Evolutionary conservation across 495 filamentous ascomycete species (phyloP).

Genomic region (Aspergillus baeticus): DNA sequence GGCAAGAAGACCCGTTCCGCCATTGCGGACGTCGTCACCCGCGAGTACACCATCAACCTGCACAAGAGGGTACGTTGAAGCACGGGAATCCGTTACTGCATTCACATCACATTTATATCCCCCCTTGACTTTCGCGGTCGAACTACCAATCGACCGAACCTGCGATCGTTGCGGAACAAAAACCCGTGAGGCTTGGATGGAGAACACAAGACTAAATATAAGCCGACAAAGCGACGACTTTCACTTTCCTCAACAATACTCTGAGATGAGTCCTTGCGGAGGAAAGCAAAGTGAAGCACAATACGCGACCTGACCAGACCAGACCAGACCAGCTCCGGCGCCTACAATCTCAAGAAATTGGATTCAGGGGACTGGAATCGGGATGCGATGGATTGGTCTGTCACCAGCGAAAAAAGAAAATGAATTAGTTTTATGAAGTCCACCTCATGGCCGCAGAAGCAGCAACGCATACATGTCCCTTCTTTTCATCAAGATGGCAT

Average conservation of each 20-base stretch:
- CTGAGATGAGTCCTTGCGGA: background rate
- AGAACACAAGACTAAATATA: slow-evolving; percentile 19
- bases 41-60: slow-evolving; percentile 99
- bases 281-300: slow-evolving; percentile 1
- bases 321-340: background rate
- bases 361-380: background rate
- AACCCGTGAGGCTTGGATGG: slow-evolving; percentile 24
- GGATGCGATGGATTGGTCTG: background rate
- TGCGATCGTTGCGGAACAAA: slow-evolving; percentile 15
- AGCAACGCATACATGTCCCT: slow-evolving; percentile 24
- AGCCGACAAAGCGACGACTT: background rate
- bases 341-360: background rate
- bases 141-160: background rate
- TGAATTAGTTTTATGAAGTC: slow-evolving; percentile 72
- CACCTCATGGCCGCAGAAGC: slow-evolving; percentile 51
- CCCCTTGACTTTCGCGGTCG: slow-evolving; percentile 1
- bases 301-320: background rate
- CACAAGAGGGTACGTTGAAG: slow-evolving; percentile 93
- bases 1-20: slow-evolving; percentile 84
- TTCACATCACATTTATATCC: background rate
- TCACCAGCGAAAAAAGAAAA: slow-evolving; percentile 26
- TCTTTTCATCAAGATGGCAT: slow-evolving; percentile 49
- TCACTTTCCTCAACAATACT: background rate
- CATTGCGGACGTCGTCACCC: slow-evolving; percentile 95
- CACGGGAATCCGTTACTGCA: slow-evolving; percentile 1